phyloP scores from a whole-genome alignment of 192 early-diverging fungal genomes.

The Backusella macrospora region DNA sequence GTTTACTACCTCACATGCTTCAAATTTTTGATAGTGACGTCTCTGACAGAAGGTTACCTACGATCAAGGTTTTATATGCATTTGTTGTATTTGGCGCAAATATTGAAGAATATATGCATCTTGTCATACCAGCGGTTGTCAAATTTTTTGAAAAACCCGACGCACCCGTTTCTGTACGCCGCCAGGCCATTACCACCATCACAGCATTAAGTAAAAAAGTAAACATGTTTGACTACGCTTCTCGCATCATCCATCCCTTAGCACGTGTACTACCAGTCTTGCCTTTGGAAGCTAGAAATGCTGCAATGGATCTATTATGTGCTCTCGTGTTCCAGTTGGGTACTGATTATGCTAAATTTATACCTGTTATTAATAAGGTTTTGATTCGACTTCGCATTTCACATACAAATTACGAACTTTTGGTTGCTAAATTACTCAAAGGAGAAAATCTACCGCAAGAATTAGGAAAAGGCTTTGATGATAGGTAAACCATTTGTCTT shows the following conservation, averaged over 20 bases:
- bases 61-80: constrained; percentile 74
- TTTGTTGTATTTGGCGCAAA: constrained; percentile 83
- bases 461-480: constrained; percentile 54
- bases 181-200: constrained; percentile 70
- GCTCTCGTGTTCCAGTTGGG: constrained; percentile 82
- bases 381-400: constrained; percentile 64
- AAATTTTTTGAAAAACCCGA: constrained; percentile 76
- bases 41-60: constrained; percentile 65
- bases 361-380: constrained; percentile 84
- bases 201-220: constrained; percentile 75
- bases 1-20: constrained; percentile 81
- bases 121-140: constrained; percentile 86
- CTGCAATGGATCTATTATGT: constrained; percentile 82
- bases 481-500: constrained; percentile 30
- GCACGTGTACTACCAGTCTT: constrained; percentile 69
- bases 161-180: constrained; percentile 60
- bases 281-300: constrained; percentile 55
- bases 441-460: constrained; percentile 76
- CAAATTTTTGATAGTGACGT: constrained; percentile 82
- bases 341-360: constrained; percentile 84
- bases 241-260: constrained; percentile 84
- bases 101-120: constrained; percentile 90
- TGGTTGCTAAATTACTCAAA: constrained; percentile 74
- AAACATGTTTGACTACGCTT: constrained; percentile 83
- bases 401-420: constrained; percentile 74